phyloP scores from a whole-genome alignment of 1,284 basidiomycete species.

The Ustilago esculenta region DNA sequence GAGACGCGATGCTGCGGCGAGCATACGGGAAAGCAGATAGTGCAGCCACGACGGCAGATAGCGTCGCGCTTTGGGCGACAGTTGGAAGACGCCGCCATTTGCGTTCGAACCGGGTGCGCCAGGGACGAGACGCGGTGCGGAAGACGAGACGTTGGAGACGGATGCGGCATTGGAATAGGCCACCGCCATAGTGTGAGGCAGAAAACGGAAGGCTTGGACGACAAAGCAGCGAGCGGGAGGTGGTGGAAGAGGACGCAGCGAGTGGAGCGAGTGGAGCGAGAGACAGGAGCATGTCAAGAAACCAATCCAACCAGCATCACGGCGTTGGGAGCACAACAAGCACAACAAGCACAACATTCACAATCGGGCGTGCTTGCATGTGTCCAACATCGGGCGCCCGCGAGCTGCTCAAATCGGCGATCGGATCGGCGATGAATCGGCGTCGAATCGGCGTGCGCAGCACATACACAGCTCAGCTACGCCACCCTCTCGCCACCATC shows the following conservation, averaged over 20 bases:
- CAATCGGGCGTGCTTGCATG: too few species aligned
- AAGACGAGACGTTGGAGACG: neutral
- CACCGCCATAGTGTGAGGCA: constrained; percentile 5
- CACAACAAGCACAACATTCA: too few species aligned
- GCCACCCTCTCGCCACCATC: too few species aligned
- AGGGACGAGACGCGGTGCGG: constrained; percentile 22
- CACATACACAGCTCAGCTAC: too few species aligned
- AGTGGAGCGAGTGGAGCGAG: neutral
- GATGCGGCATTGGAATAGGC: constrained; percentile 8
- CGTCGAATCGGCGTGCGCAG: too few species aligned
- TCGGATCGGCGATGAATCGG: too few species aligned
- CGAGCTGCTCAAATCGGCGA: too few species aligned
- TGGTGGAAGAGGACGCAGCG: constrained; percentile 12
- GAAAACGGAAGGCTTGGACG: too few species aligned
- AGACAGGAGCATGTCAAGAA: too few species aligned
- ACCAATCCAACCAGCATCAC: too few species aligned
- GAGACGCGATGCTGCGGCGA: constrained; percentile 59
- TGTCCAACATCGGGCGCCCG: too few species aligned
- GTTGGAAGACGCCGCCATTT: constrained; percentile 20
- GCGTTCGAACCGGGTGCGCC: constrained; percentile 20
- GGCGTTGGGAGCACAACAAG: too few species aligned
- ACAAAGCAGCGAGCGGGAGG: neutral
- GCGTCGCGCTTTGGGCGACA: constrained; percentile 37
- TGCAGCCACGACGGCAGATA: constrained; percentile 43
- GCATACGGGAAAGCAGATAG: constrained; percentile 56